Base-by-base conservation (phyloP, 805 yeast species). In the Candida maesae region DNA sequence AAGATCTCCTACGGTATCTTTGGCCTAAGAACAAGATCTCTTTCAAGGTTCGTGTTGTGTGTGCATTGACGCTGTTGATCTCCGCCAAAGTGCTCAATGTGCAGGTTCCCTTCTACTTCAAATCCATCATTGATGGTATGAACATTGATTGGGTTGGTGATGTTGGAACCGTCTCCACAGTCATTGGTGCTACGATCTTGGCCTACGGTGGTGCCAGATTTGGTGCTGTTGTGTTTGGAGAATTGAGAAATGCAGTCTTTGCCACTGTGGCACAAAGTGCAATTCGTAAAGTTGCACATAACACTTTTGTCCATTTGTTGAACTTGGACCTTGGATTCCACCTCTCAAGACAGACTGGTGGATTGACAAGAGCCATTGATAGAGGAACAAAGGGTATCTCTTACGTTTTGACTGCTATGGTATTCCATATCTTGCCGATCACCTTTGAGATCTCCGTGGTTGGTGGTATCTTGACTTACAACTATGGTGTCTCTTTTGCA, bases 351-450 rank as follows among this genome's bases (percentile, higher is more conserved):
- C 98, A 93, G 61, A 93, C 99, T 0, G 99, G 99, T 50, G 98
- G 96, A 0, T 65, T 93, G 25, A 91, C 97, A 0, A 71, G 99
- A 46, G 98, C 98, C 2, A 93, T 93, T 55, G 99, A 93, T 56
- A 72, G 99, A 49, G 99, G 99, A 61, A 91, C 98, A 1, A 91
- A 93, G 55, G 99, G 99, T 67, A 91, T 93, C 39, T 82, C 95
- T 11, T 90, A 85, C 53, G 97, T 93, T 5, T 68, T 93, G 35
- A 79, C 86, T 27, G 96, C 98, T 2, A 86, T 91, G 95, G 96
- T 93, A n/a, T 91, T 93, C 68, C 98, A 93, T 60, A 90, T 93
- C 27, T 69, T 91, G 25, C 99, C 99, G 8, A 84, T 91, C 30
- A 74, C 95, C 3, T 84, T 93, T 59, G 99, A 93, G 61, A 93